Evolutionary conservation across 2,329 filamentous ascomycete genomes (phyloP), one percentile per base, ranked within the genome.

Genomic region (Pyricularia sp.): DNA sequence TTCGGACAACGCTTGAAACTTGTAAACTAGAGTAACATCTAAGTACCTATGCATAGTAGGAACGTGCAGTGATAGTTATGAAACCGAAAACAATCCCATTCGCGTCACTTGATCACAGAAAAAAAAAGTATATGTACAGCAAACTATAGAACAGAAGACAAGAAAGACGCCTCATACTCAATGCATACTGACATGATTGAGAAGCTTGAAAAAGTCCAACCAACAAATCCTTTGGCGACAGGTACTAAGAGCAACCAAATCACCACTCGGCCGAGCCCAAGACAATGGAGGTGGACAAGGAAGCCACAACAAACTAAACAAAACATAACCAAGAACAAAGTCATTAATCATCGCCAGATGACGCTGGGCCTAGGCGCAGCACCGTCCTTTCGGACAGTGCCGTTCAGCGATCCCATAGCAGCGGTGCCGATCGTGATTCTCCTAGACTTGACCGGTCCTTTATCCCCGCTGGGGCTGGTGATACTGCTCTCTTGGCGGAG

Each of bases 341-440:
- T 26, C 65, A 66, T 33, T 17, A 36, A 20, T 71, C 67, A 75
- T 65, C 74, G 71, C 74, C 74, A 75, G 6, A 69, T 72, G n/a
- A 74, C 69, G 20, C 70, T 73, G n/a, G 72, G 64, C 65, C 73
- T 71, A 69, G 70, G 68, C 42, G 58, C 58, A 61, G 58, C 58
- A 28, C 31, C 50, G 10, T 70, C 70, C 66, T 69, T 69, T 31
- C 67, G 67, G 7, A 66, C 61, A 11, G 50, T 58, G 4, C 65
- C 65, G 11, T 68, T 65, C 65, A 66, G 58, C 63, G 66, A 63
- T 17, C 67, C 71, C 74, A 75, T 73, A 26, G 73, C 78, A 67
- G 77, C 75, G 68, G 77, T 72, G 42, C 79, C 79, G 73, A 82
- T 82, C 77, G 81, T 82, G 70, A 81, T 80, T 68, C 81, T 79